Evolutionary conservation across 441 rosid species (phyloP).

Genomic region (Biscutella laevigata): DNA sequence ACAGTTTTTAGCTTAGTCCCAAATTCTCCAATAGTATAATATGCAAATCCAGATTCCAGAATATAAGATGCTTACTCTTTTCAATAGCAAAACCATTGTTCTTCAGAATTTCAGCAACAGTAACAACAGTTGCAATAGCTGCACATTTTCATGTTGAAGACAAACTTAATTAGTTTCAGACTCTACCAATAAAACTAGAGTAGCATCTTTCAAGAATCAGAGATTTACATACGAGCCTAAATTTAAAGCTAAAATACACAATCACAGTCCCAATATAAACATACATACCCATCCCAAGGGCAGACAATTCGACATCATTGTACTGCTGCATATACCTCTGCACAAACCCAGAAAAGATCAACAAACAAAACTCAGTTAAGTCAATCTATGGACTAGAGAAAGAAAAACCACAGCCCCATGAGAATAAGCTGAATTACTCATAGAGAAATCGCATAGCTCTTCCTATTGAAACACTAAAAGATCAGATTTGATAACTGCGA

Average conservation of each 20-base stretch:
- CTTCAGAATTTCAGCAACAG: conserved; percentile 63
- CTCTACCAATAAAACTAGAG: not conserved
- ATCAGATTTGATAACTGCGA: too few relatives aligned
- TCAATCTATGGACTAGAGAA: not conserved
- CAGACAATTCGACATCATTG: conserved; percentile 79
- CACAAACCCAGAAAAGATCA: not conserved
- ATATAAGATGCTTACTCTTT: conserved; percentile 45
- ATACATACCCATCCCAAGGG: conserved; percentile 83
- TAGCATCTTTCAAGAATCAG: not conserved
- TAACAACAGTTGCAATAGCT: conserved; percentile 80
- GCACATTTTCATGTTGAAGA: conserved; percentile 25
- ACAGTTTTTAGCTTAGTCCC: not conserved
- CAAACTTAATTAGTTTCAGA: too few relatives aligned
- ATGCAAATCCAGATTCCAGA: not conserved
- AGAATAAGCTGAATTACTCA: too few relatives aligned
- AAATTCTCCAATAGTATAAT: not conserved
- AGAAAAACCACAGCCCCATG: too few relatives aligned
- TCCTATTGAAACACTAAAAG: too few relatives aligned
- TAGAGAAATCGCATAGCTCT: too few relatives aligned
- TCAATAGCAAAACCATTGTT: conserved; percentile 75
- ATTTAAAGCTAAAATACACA: too few relatives aligned
- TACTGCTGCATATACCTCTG: conserved; percentile 94
- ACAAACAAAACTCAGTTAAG: not conserved
- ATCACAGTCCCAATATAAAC: conserved; percentile 1
- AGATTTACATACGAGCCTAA: not conserved